These are phyloP conservation scores for Auriscalpium vulgare DNA, from an alignment of 768 basidiomycete species.

Conservation along the genomic window DNA sequence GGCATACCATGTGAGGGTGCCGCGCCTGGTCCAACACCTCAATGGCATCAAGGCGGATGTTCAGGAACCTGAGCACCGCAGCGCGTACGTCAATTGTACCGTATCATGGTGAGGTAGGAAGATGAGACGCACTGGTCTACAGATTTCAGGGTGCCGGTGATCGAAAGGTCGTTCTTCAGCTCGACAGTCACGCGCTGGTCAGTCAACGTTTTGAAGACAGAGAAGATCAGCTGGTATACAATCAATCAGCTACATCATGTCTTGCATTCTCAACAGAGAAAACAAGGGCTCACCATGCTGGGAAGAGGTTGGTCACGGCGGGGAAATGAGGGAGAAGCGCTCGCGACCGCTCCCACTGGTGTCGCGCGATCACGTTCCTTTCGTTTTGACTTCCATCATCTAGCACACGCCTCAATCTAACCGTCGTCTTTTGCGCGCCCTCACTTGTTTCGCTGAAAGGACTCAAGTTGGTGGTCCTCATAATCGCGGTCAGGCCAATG, in stretches of 20 bases:
- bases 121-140: conserved; percentile 80
- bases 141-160: conserved; percentile 91
- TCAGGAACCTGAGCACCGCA: conserved; percentile 60
- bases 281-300: too few relatives aligned
- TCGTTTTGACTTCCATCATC: background rate
- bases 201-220: conserved; percentile 98
- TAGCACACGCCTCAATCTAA: too few relatives aligned
- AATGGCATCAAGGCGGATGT: conserved; percentile 93
- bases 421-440: too few relatives aligned
- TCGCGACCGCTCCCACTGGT: background rate
- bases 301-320: too few relatives aligned
- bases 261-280: too few relatives aligned
- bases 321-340: background rate
- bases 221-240: conserved; percentile 71
- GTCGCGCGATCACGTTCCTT: background rate
- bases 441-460: too few relatives aligned
- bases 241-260: too few relatives aligned
- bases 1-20: conserved; percentile 92
- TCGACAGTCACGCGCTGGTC: conserved; percentile 96
- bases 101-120: background rate
- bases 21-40: conserved; percentile 85
- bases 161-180: conserved; percentile 97
- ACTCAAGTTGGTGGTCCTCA: too few relatives aligned
- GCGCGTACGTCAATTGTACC: background rate
- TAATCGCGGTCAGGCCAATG: too few relatives aligned